phyloP scores from a whole-genome alignment of 371 early-diverging fungal species.

The Syncephalastrum racemosum region DNA sequence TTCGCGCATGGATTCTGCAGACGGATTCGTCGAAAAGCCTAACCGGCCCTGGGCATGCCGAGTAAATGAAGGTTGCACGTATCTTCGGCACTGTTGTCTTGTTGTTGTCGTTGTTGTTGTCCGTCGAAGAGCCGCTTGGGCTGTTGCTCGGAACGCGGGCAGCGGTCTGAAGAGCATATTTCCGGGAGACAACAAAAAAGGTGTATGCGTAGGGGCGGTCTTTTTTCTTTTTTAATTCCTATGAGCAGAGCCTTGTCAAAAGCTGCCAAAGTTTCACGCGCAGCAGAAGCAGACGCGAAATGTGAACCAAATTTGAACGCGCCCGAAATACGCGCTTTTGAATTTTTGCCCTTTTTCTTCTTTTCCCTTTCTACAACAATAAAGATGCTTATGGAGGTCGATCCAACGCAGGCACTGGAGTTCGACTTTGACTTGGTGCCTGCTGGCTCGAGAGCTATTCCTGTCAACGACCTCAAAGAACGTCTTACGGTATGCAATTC shows the following conservation, averaged over 20 bases:
- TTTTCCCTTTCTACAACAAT: background rate
- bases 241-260: too few relatives aligned
- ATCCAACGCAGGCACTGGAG: slow-evolving; percentile 17
- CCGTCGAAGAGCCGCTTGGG: background rate
- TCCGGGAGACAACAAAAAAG: background rate
- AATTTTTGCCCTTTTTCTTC: background rate
- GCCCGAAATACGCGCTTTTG: background rate
- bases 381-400: slow-evolving; percentile 19
- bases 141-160: background rate
- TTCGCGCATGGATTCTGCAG: slow-evolving; percentile 22
- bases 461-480: slow-evolving; percentile 17
- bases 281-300: too few relatives aligned
- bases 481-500: slow-evolving; percentile 17
- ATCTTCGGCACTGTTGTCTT: background rate
- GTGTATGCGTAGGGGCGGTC: too few relatives aligned
- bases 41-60: background rate
- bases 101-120: background rate
- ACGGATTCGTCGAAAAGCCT: slow-evolving; percentile 37
- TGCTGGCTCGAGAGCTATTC: slow-evolving; percentile 13
- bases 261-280: too few relatives aligned
- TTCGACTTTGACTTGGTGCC: slow-evolving; percentile 18
- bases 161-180: background rate
- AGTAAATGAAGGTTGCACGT: background rate
- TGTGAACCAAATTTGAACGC: too few relatives aligned
- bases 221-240: too few relatives aligned